These are phyloP conservation scores for Perkinsus marinus DNA, from an alignment of 169 alveolate genomes.

Conservation along the genomic window DNA sequence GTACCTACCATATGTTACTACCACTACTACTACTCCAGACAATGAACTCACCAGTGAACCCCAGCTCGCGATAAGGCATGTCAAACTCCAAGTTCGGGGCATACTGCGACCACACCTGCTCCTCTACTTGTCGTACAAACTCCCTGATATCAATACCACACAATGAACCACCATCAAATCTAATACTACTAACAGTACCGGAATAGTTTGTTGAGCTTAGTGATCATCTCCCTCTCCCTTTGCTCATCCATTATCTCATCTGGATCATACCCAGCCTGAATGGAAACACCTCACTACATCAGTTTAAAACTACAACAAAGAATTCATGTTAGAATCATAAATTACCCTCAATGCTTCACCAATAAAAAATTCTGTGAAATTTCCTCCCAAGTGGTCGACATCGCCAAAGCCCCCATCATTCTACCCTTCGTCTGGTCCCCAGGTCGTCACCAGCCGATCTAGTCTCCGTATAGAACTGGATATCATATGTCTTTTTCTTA, in stretches of 20 bases:
- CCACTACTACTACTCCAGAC: constrained; percentile 50
- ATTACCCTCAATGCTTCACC: too few relatives aligned
- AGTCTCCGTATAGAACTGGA: constrained; percentile 88
- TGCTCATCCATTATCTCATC: constrained; percentile 90
- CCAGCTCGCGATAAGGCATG: constrained; percentile 47
- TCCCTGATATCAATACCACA: background rate
- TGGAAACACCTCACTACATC: background rate
- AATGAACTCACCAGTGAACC: constrained; percentile 2
- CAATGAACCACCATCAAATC: background rate
- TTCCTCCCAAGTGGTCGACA: background rate
- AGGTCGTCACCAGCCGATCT: constrained; percentile 91
- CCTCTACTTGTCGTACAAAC: background rate
- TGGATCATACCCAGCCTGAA: constrained; percentile 69
- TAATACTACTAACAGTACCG: constrained; percentile 44
- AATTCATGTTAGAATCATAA: background rate
- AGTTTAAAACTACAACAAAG: background rate
- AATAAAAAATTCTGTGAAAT: too few relatives aligned
- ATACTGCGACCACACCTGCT: background rate
- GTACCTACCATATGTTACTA: constrained; percentile 70
- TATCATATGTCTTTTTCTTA: constrained; percentile 79
- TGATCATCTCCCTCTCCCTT: constrained; percentile 82
- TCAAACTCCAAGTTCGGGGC: constrained; percentile 53
- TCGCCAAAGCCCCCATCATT: background rate
- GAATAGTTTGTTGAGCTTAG: constrained; percentile 74
- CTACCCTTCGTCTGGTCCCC: constrained; percentile 49